Conservation (phyloP, 257 asterid species). For the Striga asiatica region DNA sequence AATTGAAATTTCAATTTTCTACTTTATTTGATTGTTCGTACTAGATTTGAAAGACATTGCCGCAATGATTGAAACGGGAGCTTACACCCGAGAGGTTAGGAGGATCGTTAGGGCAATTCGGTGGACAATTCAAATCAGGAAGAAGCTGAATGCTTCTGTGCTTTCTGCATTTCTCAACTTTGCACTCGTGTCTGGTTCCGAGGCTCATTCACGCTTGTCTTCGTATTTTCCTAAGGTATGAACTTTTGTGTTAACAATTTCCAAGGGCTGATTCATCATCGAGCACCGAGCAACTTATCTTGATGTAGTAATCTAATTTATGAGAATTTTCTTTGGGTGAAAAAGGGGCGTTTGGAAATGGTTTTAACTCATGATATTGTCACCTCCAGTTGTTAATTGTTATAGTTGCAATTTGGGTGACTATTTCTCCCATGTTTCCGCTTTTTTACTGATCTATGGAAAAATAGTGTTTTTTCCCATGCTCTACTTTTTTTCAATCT, state of each 20-base stretch:
- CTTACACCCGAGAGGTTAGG: constrained; percentile 62
- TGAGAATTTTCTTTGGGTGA: not conserved
- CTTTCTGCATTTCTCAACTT: constrained; percentile 46
- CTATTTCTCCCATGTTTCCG: too few relatives aligned
- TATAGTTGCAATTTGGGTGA: not conserved
- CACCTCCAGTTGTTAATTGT: not conserved
- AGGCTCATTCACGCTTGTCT: constrained; percentile 45
- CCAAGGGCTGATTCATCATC: too few relatives aligned
- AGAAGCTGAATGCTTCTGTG: constrained; percentile 51
- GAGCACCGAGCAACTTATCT: not conserved
- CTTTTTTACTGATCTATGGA: too few relatives aligned
- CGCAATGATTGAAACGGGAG: constrained; percentile 68
- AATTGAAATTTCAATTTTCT: not conserved
- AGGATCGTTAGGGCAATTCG: constrained; percentile 67
- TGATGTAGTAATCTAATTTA: not conserved
- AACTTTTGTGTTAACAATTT: too few relatives aligned
- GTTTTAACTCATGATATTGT: not conserved
- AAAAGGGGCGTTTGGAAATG: not conserved
- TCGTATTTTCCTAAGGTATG: constrained; percentile 60
- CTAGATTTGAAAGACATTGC: constrained; percentile 74
- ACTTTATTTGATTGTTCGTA: constrained; percentile 8
- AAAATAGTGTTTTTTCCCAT: not conserved
- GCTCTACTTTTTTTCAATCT: not conserved
- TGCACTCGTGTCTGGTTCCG: constrained; percentile 65
- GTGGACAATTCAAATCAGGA: constrained; percentile 60